Percentiles rank a stretch among this genome's conserved stretches.
phyloP scores from a whole-genome alignment of 495 filamentous ascomycete genomes.

The Aspergillus carlsbadensis region DNA sequence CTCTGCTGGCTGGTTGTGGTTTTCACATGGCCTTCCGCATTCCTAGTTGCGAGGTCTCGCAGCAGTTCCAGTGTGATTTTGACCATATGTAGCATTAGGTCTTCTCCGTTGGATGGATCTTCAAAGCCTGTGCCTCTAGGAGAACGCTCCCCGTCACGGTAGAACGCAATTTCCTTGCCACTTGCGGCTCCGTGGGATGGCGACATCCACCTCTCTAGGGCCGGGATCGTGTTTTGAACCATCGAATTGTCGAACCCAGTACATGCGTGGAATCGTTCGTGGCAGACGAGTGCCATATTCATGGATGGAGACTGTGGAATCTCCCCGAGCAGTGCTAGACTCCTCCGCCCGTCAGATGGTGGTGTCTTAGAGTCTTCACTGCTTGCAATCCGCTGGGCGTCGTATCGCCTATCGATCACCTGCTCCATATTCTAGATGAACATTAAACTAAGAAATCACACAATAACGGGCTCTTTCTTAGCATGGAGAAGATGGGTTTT shows the following conservation, averaged over 20 bases:
- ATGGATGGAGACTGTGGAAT: not conserved
- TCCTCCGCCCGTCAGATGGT: not conserved
- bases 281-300: not conserved
- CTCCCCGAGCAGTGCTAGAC: not conserved
- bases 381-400: not conserved
- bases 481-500: not conserved
- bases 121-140: not conserved
- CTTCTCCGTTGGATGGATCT: not conserved
- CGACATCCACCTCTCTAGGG: too few species aligned
- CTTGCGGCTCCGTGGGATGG: too few species aligned
- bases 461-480: not conserved
- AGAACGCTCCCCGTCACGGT: not conserved
- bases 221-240: too few species aligned
- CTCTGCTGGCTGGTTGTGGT: too few species aligned
- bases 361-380: not conserved
- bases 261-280: too few species aligned
- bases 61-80: too few species aligned
- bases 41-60: too few species aligned
- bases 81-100: not conserved
- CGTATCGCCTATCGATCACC: not conserved
- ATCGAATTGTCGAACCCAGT: too few species aligned
- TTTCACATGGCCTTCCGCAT: too few species aligned
- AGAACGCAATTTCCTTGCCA: not conserved
- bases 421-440: not conserved
- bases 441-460: too few species aligned